A percentile compares a stretch with the other conserved stretches of the same genome.
Conservation (phyloP, 208 protist species). For the Leishmania gerbilli region DNA sequence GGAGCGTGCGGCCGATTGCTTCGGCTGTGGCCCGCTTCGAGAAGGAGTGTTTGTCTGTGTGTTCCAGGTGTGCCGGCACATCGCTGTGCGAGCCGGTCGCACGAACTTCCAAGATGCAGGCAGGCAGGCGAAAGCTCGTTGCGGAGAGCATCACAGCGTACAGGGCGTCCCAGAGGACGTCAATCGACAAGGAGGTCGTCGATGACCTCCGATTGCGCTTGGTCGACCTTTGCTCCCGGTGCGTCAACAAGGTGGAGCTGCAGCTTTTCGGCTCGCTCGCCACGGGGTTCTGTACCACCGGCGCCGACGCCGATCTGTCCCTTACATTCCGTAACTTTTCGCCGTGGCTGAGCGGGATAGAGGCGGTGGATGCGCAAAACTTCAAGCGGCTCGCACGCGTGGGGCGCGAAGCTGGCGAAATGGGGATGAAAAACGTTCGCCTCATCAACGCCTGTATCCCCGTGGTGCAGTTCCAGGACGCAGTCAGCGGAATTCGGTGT, state of each 20-base stretch:
- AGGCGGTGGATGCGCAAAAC: constrained; percentile 65
- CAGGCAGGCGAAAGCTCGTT: constrained; percentile 54
- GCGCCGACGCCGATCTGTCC: constrained; percentile 83
- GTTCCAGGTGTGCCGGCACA: neutral
- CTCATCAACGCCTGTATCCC: constrained; percentile 85
- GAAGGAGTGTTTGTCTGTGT: neutral
- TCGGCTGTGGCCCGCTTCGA: neutral
- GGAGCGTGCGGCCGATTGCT: too few relatives aligned
- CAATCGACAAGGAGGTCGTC: constrained; percentile 45
- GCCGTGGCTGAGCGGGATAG: constrained; percentile 74
- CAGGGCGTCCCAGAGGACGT: constrained; percentile 35
- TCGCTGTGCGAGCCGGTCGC: neutral
- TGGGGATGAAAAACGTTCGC: constrained; percentile 83
- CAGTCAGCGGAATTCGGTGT: constrained; percentile 72
- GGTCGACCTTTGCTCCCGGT: constrained; percentile 62
- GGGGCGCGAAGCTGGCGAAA: constrained; percentile 60
- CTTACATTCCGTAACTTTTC: constrained; percentile 90
- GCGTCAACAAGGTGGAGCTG: constrained; percentile 86
- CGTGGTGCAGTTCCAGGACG: constrained; percentile 84
- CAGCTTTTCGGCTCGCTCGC: constrained; percentile 87
- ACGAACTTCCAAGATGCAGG: constrained; percentile 13
- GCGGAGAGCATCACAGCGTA: constrained; percentile 77
- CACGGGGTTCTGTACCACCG: constrained; percentile 80
- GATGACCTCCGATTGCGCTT: constrained; percentile 65
- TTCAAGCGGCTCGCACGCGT: constrained; percentile 74